These are phyloP conservation scores for Rhodotorula sp. DNA, from an alignment of 1,284 basidiomycete genomes.

Conservation along the genomic window DNA sequence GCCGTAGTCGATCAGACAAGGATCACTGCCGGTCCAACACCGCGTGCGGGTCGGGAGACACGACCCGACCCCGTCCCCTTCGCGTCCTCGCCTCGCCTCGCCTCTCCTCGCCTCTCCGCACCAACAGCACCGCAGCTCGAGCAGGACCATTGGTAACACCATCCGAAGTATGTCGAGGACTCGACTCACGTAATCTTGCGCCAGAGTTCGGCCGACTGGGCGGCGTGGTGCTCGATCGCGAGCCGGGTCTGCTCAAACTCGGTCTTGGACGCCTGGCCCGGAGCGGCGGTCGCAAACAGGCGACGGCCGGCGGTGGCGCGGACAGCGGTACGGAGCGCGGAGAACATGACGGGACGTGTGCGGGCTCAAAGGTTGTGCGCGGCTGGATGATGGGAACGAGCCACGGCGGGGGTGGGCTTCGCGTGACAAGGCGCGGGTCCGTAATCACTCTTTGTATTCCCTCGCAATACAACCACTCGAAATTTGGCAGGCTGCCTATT, in stretches of 20 bases:
- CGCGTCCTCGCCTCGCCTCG: no score
- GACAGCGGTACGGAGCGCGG: slow-evolving; percentile 10
- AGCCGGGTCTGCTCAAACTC: slow-evolving; percentile 54
- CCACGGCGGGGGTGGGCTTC: no score
- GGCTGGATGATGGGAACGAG: no score
- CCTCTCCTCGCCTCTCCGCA: no score
- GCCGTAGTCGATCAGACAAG: no score
- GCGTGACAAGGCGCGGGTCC: not conserved
- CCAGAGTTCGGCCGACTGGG: slow-evolving; percentile 75
- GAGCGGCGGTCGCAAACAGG: slow-evolving; percentile 19
- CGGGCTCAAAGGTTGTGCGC: not conserved
- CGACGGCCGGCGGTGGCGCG: slow-evolving; percentile 3
- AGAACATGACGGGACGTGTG: not conserved
- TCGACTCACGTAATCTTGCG: slow-evolving; percentile 70
- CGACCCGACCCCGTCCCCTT: no score
- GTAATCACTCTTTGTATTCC: not conserved
- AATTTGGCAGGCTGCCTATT: not conserved
- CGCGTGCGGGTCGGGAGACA: no score
- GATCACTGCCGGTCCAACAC: no score
- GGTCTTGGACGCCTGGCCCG: slow-evolving; percentile 1
- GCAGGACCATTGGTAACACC: no score
- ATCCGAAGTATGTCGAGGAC: no score
- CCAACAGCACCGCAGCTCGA: no score
- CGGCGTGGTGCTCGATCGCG: slow-evolving; percentile 66
- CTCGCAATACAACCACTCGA: not conserved